Conservation (phyloP, 192 early-diverging fungal genomes). For the Rhizophagus clarus region DNA sequence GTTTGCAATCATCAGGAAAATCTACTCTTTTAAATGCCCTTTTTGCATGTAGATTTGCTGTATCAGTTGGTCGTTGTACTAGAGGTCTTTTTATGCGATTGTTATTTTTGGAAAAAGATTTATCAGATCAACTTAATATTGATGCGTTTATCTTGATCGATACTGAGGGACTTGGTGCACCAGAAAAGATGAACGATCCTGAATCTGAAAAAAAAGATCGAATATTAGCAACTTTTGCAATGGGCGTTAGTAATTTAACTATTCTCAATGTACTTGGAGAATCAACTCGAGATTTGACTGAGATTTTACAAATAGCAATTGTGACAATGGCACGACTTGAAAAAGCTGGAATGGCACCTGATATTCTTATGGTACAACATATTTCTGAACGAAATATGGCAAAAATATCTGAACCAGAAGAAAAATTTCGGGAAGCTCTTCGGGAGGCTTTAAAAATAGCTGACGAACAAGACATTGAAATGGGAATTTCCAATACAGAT, state of each 20-base stretch:
- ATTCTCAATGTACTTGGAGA: conserved; percentile 26
- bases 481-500: background rate
- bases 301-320: conserved; percentile 27
- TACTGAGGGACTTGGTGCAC: conserved; percentile 28
- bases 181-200: conserved; percentile 26
- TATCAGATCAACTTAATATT: conserved; percentile 16
- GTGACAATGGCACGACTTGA: conserved; percentile 32
- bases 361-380: conserved; percentile 30
- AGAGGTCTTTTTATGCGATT: conserved; percentile 28
- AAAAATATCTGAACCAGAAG: background rate
- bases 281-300: conserved; percentile 26
- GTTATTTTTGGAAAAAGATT: conserved; percentile 28
- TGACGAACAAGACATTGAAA: conserved; percentile 15
- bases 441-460: conserved; percentile 15
- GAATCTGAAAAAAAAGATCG: conserved; percentile 24
- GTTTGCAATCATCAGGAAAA: conserved; percentile 28
- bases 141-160: conserved; percentile 31
- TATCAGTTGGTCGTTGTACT: conserved; percentile 26
- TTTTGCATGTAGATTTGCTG: conserved; percentile 30
- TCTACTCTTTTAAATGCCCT: conserved; percentile 29
- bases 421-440: conserved; percentile 21
- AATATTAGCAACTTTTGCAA: conserved; percentile 25
- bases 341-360: conserved; percentile 19
- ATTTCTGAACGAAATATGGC: background rate
- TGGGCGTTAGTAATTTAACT: conserved; percentile 29